Evolutionary conservation across 345 rosid genomes (phyloP).

Genomic region (rapeseed (Brassica napus)): Da-Ae NC_063451.1:26882501-26883000

Average conservation of each 20-base stretch:
- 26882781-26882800: conserved; percentile 6
- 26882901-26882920: conserved; percentile 60
- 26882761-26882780: not conserved
- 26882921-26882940: conserved; percentile 58
- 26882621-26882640: conserved; percentile 50
- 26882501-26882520: not conserved
- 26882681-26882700: conserved; percentile 93
- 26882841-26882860: conserved; percentile 82
- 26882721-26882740: conserved; percentile 88
- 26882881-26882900: conserved; percentile 90
- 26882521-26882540: conserved; percentile 18
- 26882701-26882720: conserved; percentile 85
- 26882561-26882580: conserved; percentile 40
- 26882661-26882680: conserved; percentile 67
- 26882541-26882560: conserved; percentile 26
- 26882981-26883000: conserved; percentile 55
- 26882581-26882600: conserved; percentile 47
- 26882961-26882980: conserved; percentile 72
- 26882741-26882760: conserved; percentile 59
- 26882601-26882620: conserved; percentile 70
- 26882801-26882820: conserved; percentile 5
- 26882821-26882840: conserved; percentile 7
- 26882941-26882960: conserved; percentile 86
- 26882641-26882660: conserved; percentile 60
- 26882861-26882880: conserved; percentile 75